A percentile compares a stretch with the other conserved stretches of the same genome.
Conservation (phyloP, 2,329 filamentous ascomycete species). For the Penicillium sp. region DNA sequence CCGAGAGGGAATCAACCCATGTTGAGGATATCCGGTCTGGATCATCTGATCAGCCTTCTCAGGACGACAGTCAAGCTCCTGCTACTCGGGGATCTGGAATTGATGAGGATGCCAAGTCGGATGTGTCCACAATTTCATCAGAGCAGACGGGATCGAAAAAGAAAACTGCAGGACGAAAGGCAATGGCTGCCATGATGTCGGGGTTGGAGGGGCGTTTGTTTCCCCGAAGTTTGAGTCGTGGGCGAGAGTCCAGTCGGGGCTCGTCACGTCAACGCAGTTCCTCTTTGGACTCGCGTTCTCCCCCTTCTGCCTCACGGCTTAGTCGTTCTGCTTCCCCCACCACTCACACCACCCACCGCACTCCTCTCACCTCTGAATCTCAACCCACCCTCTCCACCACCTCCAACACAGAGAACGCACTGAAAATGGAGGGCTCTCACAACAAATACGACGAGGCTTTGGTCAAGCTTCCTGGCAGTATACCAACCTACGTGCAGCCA, state of each 20-base stretch:
- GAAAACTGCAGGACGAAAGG: slow-evolving; percentile 38
- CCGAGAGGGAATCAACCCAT: slow-evolving; percentile 30
- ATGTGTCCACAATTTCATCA: slow-evolving; percentile 13
- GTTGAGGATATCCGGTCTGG: slow-evolving; percentile 45
- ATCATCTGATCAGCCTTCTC: slow-evolving; percentile 42
- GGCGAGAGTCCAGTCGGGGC: slow-evolving; percentile 47
- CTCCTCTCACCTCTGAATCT: slow-evolving; percentile 8
- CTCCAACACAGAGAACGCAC: slow-evolving; percentile 65
- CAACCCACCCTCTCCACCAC: slow-evolving; percentile 1
- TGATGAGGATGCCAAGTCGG: slow-evolving; percentile 23
- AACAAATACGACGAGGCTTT: slow-evolving; percentile 74
- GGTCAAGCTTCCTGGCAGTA: slow-evolving; percentile 65
- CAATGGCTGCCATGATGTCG: slow-evolving; percentile 57
- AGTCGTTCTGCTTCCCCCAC: slow-evolving; percentile 43
- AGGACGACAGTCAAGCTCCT: slow-evolving; percentile 33
- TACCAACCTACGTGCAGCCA: slow-evolving; percentile 69
- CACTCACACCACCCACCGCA: no score
- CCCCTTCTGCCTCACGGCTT: slow-evolving; percentile 30
- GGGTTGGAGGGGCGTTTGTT: slow-evolving; percentile 46
- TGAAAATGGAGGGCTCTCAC: slow-evolving; percentile 74
- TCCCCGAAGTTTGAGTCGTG: slow-evolving; percentile 44
- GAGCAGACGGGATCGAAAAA: slow-evolving; percentile 23
- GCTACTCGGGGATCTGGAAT: slow-evolving; percentile 11
- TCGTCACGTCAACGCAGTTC: slow-evolving; percentile 46
- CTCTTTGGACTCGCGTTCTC: slow-evolving; percentile 46